Evolutionary conservation across 805 yeast species (phyloP).

Genomic region (Starmerella stigmatis): DNA sequence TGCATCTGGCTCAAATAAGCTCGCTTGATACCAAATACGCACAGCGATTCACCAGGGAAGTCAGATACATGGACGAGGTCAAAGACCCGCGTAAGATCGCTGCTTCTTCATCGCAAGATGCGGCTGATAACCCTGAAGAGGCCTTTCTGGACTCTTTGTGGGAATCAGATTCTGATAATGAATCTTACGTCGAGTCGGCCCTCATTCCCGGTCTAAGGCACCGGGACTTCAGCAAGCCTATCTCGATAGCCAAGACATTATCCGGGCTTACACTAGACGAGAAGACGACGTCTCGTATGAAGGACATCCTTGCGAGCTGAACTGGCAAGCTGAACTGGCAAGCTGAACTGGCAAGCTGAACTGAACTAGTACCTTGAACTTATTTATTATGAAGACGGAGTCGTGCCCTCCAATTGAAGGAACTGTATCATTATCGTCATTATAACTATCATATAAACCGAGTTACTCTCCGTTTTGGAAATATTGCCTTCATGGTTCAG

Average conservation of each 20-base stretch:
- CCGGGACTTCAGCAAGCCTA: constrained; percentile 15
- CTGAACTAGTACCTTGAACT: not conserved
- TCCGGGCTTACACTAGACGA: constrained; percentile 11
- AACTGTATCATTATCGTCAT: too few relatives aligned
- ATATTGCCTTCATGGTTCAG: too few relatives aligned
- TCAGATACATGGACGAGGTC: constrained; percentile 14
- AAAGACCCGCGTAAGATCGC: constrained; percentile 6
- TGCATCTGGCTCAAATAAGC: constrained; percentile 21
- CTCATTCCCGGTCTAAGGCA: constrained; percentile 17
- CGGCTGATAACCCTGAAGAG: constrained; percentile 9
- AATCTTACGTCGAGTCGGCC: constrained; percentile 20
- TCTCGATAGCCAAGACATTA: constrained; percentile 11
- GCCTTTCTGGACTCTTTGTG: not conserved
- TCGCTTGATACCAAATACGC: constrained; percentile 17
- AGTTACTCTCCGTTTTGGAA: too few relatives aligned
- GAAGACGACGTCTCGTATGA: constrained; percentile 4
- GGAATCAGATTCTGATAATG: constrained; percentile 7
- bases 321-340: not conserved
- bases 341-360: not conserved
- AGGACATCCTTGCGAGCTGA: constrained; percentile 1
- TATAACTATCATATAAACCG: too few relatives aligned
- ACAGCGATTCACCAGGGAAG: constrained; percentile 16
- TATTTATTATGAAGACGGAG: too few relatives aligned
- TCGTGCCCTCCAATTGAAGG: too few relatives aligned
- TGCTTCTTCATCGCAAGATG: not conserved